Conservation (phyloP, 2,329 filamentous ascomycete species). For the Diaporthe eres region DNA sequence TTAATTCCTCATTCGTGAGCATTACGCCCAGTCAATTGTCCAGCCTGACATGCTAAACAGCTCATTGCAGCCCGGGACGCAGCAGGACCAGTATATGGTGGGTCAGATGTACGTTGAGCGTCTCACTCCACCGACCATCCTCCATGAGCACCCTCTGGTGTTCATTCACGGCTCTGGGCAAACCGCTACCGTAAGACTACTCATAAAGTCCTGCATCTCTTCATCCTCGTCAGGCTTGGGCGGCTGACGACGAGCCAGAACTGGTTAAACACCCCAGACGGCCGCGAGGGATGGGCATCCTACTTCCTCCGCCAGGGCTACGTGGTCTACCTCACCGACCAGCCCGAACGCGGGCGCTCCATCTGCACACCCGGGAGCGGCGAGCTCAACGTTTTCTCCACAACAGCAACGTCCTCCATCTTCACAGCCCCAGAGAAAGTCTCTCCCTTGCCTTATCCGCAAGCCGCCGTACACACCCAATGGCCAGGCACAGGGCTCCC, state of each 20-base stretch:
- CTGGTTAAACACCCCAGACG: conserved; percentile 63
- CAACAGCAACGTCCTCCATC: neutral
- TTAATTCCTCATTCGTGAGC: neutral
- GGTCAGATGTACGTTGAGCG: conserved; percentile 40
- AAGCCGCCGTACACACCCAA: conserved; percentile 51
- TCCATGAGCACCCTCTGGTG: conserved; percentile 25
- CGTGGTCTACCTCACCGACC: conserved; percentile 59
- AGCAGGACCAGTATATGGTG: conserved; percentile 13
- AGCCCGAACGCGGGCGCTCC: conserved; percentile 56
- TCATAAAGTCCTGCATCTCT: too few species aligned
- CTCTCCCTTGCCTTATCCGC: conserved; percentile 43
- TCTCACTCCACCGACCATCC: conserved; percentile 7
- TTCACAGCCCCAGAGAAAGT: conserved; percentile 51
- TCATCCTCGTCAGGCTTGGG: too few species aligned
- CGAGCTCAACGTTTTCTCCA: neutral
- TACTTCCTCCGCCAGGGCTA: conserved; percentile 59
- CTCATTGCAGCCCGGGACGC: neutral
- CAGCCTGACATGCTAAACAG: neutral
- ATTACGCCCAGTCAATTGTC: rapidly evolving
- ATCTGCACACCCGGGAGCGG: conserved; percentile 35
- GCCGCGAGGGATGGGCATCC: conserved; percentile 60
- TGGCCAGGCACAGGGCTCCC: conserved; percentile 57
- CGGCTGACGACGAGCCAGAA: conserved; percentile 45
- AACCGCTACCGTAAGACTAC: conserved; percentile 31
- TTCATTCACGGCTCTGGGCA: conserved; percentile 32